Evolutionary conservation across 2,329 filamentous ascomycete species (phyloP), one percentile per base, ranked within the genome.

Genomic region (Ramularia endophylla): DNA sequence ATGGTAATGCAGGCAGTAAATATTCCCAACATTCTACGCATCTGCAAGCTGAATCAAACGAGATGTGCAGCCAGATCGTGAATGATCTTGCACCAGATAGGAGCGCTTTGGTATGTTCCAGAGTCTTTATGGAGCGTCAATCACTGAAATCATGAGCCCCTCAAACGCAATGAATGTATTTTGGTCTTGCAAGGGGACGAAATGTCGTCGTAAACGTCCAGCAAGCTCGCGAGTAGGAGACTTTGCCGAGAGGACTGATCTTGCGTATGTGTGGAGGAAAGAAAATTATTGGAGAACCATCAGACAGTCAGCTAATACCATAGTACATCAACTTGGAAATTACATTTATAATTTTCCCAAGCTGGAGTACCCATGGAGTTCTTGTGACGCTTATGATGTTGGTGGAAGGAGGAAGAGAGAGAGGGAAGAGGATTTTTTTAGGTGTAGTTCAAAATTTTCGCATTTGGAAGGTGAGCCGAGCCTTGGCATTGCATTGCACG

Each of bases 191-290:
- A 60, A 60, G 49, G 43, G 39, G 29, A 31, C 42, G 46, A 40
- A 35, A n/a, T 32, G 27, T 39, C 35, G 45, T 47, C 41, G 41
- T 51, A 44, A 50, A 53, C 46, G 45, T 34, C 54, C 56, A 53
- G 54, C 33, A 47, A 44, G 48, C 50, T 48, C 51, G 49, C 52
- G 39, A 40, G 38, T 41, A 39, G 44, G 42, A 41, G 40, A 40
- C 34, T 43, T 46, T 52, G 36, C 59, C 55, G 60, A 52, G 60
- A 63, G 60, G 59, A 62, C 58, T 62, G 56, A 50, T 57, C 62
- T 62, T 58, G 59, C 38, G 45, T 29, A 29, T 28, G 19, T 35
- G 19, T 34, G 27, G 27, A 40, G 13, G 33, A 15, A 15, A 6
- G 11, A n/a, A 16, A 15, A 27, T n/a, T 32, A 22, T 4, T 15